Evolutionary conservation across 1,284 basidiomycete genomes (phyloP).

Genomic region (Irpex sp.): DNA sequence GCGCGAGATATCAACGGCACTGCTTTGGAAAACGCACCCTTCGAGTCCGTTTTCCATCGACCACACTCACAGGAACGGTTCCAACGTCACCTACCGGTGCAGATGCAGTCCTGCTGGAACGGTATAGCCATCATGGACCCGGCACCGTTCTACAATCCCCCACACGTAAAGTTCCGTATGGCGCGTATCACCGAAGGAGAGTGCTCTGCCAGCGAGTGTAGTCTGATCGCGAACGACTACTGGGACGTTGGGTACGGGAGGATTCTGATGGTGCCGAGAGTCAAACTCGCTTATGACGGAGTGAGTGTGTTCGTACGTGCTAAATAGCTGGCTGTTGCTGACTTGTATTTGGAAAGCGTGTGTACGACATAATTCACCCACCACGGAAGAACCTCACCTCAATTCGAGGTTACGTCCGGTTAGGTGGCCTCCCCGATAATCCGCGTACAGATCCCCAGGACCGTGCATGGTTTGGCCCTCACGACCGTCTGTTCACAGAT

Average conservation of each 20-base stretch:
- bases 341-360: conserved; percentile 50
- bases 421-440: conserved; percentile 91
- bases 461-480: conserved; percentile 91
- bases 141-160: conserved; percentile 85
- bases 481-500: conserved; percentile 85
- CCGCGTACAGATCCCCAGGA: conserved; percentile 94
- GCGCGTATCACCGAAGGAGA: conserved; percentile 79
- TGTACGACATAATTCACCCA: conserved; percentile 92
- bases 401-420: conserved; percentile 87
- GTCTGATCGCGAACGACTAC: conserved; percentile 93
- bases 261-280: conserved; percentile 94
- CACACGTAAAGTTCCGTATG: conserved; percentile 92
- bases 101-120: conserved; percentile 97
- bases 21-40: conserved; percentile 93
- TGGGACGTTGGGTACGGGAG: conserved; percentile 91
- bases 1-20: conserved; percentile 96
- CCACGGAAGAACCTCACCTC: conserved; percentile 83
- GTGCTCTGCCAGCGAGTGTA: conserved; percentile 92
- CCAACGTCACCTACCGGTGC: conserved; percentile 86
- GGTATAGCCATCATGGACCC: conserved; percentile 92
- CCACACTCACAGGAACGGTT: conserved; percentile 71
- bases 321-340: background rate
- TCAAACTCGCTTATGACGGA: conserved; percentile 91
- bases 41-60: conserved; percentile 90
- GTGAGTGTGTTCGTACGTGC: conserved; percentile 38